A percentile compares a stretch with the other conserved stretches of the same genome.
Conservation (phyloP, 1,284 basidiomycete genomes). For the Stygiomarasmius scandens region DNA sequence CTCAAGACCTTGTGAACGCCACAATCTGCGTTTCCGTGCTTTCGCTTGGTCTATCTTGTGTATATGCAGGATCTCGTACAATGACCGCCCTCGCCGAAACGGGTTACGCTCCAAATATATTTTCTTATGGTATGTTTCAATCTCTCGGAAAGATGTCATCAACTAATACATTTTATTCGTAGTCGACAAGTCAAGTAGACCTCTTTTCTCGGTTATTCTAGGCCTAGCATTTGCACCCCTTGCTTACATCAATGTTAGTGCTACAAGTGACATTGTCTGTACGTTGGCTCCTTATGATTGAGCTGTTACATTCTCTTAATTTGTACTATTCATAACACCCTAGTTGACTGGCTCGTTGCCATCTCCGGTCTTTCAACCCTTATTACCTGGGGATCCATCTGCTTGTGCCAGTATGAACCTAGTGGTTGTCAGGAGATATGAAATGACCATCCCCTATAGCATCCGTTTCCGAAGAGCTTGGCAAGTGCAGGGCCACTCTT, state of each 20-base stretch:
- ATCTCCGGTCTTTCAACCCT: conserved; percentile 47
- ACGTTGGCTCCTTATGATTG: too few relatives aligned
- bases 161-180: too few relatives aligned
- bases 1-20: conserved; percentile 68
- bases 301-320: too few relatives aligned
- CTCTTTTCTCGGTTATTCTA: conserved; percentile 39
- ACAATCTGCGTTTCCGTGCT: conserved; percentile 72
- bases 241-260: conserved; percentile 40
- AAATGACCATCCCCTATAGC: too few relatives aligned
- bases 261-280: conserved; percentile 41
- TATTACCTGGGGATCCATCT: conserved; percentile 47
- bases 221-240: conserved; percentile 40
- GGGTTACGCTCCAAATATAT: conserved; percentile 68
- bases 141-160: too few relatives aligned
- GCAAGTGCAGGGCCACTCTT: conserved; percentile 44
- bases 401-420: conserved; percentile 48
- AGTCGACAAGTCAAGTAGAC: conserved; percentile 49
- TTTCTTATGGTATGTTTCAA: conserved; percentile 39
- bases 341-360: conserved; percentile 46
- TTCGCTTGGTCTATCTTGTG: conserved; percentile 68
- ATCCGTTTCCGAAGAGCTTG: conserved; percentile 48
- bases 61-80: conserved; percentile 69
- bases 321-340: too few relatives aligned
- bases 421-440: too few relatives aligned
- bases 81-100: conserved; percentile 70